Evolutionary conservation across 495 filamentous ascomycete species (phyloP).

Genomic region (Extremus antarcticus): DNA sequence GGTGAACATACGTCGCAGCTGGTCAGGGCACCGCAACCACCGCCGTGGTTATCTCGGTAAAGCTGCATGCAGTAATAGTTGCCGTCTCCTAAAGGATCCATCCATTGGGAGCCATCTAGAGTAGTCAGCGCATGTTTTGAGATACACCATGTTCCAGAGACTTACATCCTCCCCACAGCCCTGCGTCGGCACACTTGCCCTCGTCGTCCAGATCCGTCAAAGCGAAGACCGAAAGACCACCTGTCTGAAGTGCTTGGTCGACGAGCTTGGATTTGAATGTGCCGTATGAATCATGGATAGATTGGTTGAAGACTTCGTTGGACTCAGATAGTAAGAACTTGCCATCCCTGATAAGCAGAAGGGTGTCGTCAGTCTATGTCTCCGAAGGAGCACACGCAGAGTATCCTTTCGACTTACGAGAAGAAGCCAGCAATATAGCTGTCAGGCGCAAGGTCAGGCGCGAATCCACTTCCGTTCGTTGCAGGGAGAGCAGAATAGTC

Average conservation of each 20-base stretch:
- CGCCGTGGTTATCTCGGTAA: not conserved
- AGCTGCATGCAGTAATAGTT: not conserved
- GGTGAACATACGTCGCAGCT: too few relatives aligned
- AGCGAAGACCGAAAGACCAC: not conserved
- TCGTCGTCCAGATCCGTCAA: not conserved
- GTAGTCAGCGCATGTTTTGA: not conserved
- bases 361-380: too few relatives aligned
- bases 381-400: too few relatives aligned
- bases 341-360: too few relatives aligned
- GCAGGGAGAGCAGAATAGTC: not conserved
- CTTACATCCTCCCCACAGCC: too few relatives aligned
- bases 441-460: not conserved
- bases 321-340: not conserved
- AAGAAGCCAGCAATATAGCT: not conserved
- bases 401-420: too few relatives aligned
- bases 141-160: too few relatives aligned
- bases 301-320: not conserved
- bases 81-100: not conserved
- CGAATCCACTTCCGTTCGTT: not conserved
- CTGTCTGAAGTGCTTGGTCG: not conserved
- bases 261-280: not conserved
- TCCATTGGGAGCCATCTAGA: not conserved
- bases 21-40: too few relatives aligned
- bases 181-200: too few relatives aligned
- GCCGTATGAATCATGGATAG: not conserved